These are phyloP conservation scores for Fusarium fujikuroi DNA, from an alignment of 2,329 filamentous ascomycete genomes.

Conservation along the genomic window DNA sequence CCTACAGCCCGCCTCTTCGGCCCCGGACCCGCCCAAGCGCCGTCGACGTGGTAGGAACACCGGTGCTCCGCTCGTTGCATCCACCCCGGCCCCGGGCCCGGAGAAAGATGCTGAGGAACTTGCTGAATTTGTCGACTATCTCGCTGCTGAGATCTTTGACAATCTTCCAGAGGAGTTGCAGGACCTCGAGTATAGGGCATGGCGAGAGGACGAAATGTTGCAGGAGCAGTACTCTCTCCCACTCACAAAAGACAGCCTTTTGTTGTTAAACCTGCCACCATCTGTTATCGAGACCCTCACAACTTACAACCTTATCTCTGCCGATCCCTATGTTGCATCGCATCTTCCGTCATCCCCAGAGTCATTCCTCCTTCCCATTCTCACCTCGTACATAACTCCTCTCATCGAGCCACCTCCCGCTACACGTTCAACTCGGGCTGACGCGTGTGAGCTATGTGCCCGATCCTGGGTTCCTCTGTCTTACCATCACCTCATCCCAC, in stretches of 20 bases:
- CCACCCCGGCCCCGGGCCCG: constrained; percentile 28
- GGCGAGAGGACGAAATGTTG: constrained; percentile 55
- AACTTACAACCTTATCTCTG: constrained; percentile 72
- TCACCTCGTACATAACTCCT: constrained; percentile 70
- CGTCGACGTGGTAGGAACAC: constrained; percentile 49
- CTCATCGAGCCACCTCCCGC: constrained; percentile 71
- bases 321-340: constrained; percentile 48
- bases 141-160: constrained; percentile 75
- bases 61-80: constrained; percentile 9
- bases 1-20: constrained; percentile 66
- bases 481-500: constrained; percentile 89
- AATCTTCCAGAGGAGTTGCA: constrained; percentile 70
- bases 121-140: constrained; percentile 84
- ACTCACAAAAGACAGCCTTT: constrained; percentile 63
- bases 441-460: constrained; percentile 79
- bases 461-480: constrained; percentile 79
- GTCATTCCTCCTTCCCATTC: constrained; percentile 70
- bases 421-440: constrained; percentile 65
- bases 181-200: constrained; percentile 68
- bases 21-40: constrained; percentile 57
- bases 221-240: constrained; percentile 67
- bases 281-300: constrained; percentile 73
- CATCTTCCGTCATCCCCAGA: constrained; percentile 53
- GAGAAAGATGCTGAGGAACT: constrained; percentile 70
- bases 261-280: constrained; percentile 62